Evolutionary conservation across 1,284 basidiomycete genomes (phyloP), one percentile per base, ranked within the genome.

Genomic region (Volvariella volvacea): DNA sequence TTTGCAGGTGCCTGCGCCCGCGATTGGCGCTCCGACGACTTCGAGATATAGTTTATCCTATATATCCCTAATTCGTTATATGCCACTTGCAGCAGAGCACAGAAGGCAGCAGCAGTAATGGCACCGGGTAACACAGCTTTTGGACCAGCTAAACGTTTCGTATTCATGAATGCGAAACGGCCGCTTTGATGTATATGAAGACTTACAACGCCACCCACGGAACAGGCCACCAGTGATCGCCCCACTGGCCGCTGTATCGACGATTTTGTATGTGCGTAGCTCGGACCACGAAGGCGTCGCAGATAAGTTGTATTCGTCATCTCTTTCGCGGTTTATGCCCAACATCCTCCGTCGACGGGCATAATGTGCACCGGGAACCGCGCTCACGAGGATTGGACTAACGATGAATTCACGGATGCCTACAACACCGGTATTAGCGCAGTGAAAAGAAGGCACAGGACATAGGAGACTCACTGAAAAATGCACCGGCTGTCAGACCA

Each of bases 391-490:
- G 2, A 71, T 46, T 1, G 87, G 86, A 43, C 73, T 73, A 38
- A 85, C 63, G 15, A 71, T 54, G 54, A 76, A 83, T 65, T 88
- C 86, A 42, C 85, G 75, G 48, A 83, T 58, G 47, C 74, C 87
- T 89, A 22, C 20, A 34, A 33, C 46, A 40, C 16, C 39, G 42
- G 34, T 22, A 32, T 1, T 28, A 25, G 22, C 22, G 3, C 3
- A 22, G 31, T 15, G 20, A 19, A 14, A 6, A 17, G 4, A 19
- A 25, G 3, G 15, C 16, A 45, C n/a, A 33, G 8, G 7, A 16
- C 15, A 45, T 9, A 20, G 12, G 16, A 41, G 48, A 66, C 79
- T 45, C 50, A 87, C 87, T 70, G 61, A 89, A 88, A 63, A 89
- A 89, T 0, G 76, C 73, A 9, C 76, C 70, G 9, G 81, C 78